phyloP scores from a whole-genome alignment of 2,329 filamentous ascomycete species.

The Mycosphaerella arachidis region DNA sequence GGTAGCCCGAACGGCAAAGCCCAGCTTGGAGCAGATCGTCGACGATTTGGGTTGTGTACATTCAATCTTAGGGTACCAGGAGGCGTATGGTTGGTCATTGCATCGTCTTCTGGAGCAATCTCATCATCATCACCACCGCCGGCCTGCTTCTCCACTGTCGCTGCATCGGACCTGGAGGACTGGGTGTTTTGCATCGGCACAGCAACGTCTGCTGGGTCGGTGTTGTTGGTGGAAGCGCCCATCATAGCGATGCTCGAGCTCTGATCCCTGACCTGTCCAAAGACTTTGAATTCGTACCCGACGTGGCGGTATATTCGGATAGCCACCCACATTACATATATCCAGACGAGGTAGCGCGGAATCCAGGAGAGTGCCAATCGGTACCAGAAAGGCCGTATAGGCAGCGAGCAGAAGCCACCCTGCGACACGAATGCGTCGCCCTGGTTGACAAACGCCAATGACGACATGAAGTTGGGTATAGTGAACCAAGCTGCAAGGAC shows the following conservation, averaged over 20 bases:
- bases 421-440: constrained; percentile 55
- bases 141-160: constrained; percentile 15
- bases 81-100: not conserved
- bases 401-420: constrained; percentile 67
- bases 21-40: constrained; percentile 23
- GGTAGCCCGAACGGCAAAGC: constrained; percentile 15
- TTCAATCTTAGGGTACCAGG: not conserved
- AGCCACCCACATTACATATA: constrained; percentile 61
- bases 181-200: constrained; percentile 9
- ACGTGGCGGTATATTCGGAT: constrained; percentile 68
- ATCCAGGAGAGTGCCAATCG: constrained; percentile 66
- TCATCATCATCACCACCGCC: constrained; percentile 8
- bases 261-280: constrained; percentile 29
- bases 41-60: not conserved
- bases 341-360: constrained; percentile 65
- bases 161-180: constrained; percentile 13
- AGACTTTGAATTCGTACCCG: constrained; percentile 41
- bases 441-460: constrained; percentile 59
- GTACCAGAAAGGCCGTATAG: constrained; percentile 64
- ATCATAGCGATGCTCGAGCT: constrained; percentile 15
- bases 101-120: constrained; percentile 25
- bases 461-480: constrained; percentile 57
- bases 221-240: constrained; percentile 1
- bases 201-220: constrained; percentile 1
- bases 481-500: constrained; percentile 56